Evolutionary conservation across 129 eudicot species (phyloP), one percentile per base, ranked within the genome.

Genomic region (Cynara cardunculus): DNA sequence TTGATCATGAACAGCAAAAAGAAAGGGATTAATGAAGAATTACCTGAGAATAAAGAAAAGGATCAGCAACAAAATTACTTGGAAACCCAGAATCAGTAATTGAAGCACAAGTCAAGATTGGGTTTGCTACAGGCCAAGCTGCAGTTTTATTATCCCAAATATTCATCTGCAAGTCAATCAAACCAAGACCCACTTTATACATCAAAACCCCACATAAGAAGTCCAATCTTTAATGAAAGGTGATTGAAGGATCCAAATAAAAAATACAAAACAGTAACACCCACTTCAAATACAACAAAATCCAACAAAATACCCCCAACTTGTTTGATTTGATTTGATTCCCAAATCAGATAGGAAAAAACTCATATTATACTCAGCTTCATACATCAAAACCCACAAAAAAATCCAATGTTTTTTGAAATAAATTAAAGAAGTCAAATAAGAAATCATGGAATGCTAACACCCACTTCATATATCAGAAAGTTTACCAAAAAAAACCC

Each of bases 111-210:
- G 97, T 88, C 84, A 94, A 35, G 41, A 94, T 87, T n/a, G 98
- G 98, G 76, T 94, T 94, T 5, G 98, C 97, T 49, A 91, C 89
- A 12, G 98, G 98, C 97, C 98, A 94, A 31, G 97, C 96, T 81
- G 93, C 88, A 83, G 87, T 88, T 78, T 86, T 84, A 46, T 91
- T 86, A 79, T 77, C 91, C 89, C 90, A 88, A 13, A 94, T 46
- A 84, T 91, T 83, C 87, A 86, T 74, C 98, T 94, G 92, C 85
- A 73, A 78, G 37, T 62, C 74, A 83, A 73, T 73, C 35, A 78
- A 73, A 44, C 37, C 32, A 79, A 26, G 34, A 25, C 26, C 14
- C 71, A 59, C 76, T 69, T 67, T 4, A 74, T 39, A 53, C 32
- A 27, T 32, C 31, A 41, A 70, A 30, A 69, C 81, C 69, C 79